Evolutionary conservation across 2,329 filamentous ascomycete genomes (phyloP).

Genomic region (Didymella keratinophila): DNA sequence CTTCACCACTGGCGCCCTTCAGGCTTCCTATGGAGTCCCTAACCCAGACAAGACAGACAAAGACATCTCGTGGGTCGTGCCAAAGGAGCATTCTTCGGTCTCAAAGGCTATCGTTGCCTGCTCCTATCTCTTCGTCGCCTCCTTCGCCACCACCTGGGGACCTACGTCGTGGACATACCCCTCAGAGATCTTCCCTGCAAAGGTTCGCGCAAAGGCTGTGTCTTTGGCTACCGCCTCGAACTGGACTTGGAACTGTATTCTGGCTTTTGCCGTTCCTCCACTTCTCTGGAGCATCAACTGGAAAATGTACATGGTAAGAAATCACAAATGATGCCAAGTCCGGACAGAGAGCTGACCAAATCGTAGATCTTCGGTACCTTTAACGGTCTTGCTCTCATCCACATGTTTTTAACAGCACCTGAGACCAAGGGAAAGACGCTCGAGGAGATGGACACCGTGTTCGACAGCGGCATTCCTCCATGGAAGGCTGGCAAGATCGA

Average conservation of each 20-base stretch:
- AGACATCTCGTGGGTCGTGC: constrained; percentile 65
- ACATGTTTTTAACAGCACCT: constrained; percentile 52
- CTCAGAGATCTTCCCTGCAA: constrained; percentile 51
- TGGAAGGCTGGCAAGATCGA: constrained; percentile 43
- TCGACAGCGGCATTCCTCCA: constrained; percentile 47
- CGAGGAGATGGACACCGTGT: constrained; percentile 53
- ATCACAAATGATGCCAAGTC: neutral
- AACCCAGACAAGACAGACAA: constrained; percentile 45
- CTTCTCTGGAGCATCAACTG: constrained; percentile 53
- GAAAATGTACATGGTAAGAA: constrained; percentile 52
- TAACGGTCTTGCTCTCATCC: constrained; percentile 49
- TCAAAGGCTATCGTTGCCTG: constrained; percentile 63
- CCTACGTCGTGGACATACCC: constrained; percentile 50
- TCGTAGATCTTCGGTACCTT: constrained; percentile 47
- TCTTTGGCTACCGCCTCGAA: constrained; percentile 50
- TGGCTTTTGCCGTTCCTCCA: constrained; percentile 53
- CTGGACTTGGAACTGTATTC: constrained; percentile 52
- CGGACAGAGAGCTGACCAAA: neutral
- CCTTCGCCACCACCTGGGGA: constrained; percentile 54
- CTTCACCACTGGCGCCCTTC: constrained; percentile 66
- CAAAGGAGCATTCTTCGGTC: constrained; percentile 57
- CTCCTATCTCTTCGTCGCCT: constrained; percentile 56
- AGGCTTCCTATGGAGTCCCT: constrained; percentile 64
- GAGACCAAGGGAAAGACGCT: constrained; percentile 53
- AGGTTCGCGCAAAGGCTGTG: constrained; percentile 53